Evolutionary conservation across 1,284 basidiomycete genomes (phyloP), one percentile per base, ranked within the genome.

Genomic region (Ceratobasidium sp.): DNA sequence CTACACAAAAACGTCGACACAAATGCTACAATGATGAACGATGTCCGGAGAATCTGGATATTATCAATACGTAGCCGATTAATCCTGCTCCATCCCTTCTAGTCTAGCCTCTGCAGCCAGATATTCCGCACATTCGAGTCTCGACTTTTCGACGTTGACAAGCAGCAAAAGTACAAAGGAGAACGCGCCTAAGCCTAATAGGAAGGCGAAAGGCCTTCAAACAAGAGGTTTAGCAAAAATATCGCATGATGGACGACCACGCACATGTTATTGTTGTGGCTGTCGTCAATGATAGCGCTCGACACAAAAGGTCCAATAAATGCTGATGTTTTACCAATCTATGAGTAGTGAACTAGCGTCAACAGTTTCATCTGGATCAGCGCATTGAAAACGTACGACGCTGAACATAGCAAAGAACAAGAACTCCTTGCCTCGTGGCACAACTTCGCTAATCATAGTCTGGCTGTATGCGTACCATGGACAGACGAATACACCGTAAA

Each of bases 361-460:
- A 28, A 13, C 46, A 2, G 42, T 7, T 46, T 65, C 61, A 3
- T 62, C 78, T 0, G 81, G 77, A 17, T 77, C 79, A 64, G 81
- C 12, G 13, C 13, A 42, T 38, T 46, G 50, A 20, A 12, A 40
- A 52, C 83, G 80, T 40, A 82, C 90, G 78, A 93, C 90, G 15
- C 91, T 92, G 82, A 93, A 93, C n/a, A 94, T 83, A 17, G 91
- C 90, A 82, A 94, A 94, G 85, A 94, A 94, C 26, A 93, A 85
- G 83, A 93, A 93, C 81, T 82, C 78, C 23, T 80, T 80, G n/a
- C 57, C 44, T 26, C 91, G 85, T 13, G 94, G 94, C 17, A 92
- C 92, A 9, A 95, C 93, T 81, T 95, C 93, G 81, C 91, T 92
- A 77, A 95, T 94, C 93, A 94, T 93, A 0, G 93, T 94, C 84